phyloP scores from a whole-genome alignment of 306 rosid genomes.

The Quercus dentata region DNA sequence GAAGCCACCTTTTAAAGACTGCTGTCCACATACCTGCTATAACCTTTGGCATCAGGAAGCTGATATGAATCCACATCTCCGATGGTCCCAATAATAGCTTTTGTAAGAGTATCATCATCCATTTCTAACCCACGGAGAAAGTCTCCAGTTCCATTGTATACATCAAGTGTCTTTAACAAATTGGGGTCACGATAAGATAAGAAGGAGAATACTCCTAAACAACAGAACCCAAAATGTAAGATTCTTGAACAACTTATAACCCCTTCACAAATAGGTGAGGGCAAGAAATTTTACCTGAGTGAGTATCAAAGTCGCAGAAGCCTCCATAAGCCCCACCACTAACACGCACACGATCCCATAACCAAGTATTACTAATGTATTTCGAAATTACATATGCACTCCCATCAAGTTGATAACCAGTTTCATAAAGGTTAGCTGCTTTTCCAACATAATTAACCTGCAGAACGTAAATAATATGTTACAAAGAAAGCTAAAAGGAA shows the following conservation, averaged over 20 bases:
- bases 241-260: conserved; percentile 11
- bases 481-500: conserved; percentile 9
- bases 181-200: conserved; percentile 97
- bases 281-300: conserved; percentile 55
- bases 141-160: conserved; percentile 86
- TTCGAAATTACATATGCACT: conserved; percentile 94
- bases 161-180: conserved; percentile 86
- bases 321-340: conserved; percentile 99
- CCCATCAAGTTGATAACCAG: conserved; percentile 80
- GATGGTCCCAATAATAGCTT: conserved; percentile 94
- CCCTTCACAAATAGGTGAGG: conserved; percentile 4
- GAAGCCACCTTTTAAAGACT: background rate
- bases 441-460: conserved; percentile 98
- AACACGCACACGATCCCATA: conserved; percentile 98
- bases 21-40: conserved; percentile 66
- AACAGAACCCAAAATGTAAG: conserved; percentile 27
- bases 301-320: conserved; percentile 93
- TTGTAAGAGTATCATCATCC: conserved; percentile 74
- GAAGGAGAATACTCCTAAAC: conserved; percentile 86
- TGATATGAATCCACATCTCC: conserved; percentile 96
- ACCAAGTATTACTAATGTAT: conserved; percentile 86
- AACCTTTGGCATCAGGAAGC: conserved; percentile 99
- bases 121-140: conserved; percentile 71
- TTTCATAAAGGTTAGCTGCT: conserved; percentile 77
- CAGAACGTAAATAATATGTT: conserved; percentile 22